These are phyloP conservation scores for Protoeuglena noctilucae DNA, from an alignment of 139 green algal species.

Conservation along the genomic window DNA sequence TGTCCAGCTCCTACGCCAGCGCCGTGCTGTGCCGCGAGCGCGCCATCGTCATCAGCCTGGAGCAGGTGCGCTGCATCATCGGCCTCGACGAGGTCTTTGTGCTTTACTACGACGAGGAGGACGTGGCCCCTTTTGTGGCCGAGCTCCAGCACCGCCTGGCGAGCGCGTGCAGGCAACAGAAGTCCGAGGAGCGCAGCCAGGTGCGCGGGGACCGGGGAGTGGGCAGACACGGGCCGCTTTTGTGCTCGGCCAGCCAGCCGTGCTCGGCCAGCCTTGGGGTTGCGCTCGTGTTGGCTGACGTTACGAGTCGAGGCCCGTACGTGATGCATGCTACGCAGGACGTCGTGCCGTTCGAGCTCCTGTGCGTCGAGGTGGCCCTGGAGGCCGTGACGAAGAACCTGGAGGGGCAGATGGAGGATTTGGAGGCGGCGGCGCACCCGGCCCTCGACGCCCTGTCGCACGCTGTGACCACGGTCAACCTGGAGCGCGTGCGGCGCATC, in stretches of 20 bases:
- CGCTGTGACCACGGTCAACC: constrained; percentile 56
- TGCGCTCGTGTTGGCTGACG: too few species aligned
- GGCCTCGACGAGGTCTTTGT: constrained; percentile 9
- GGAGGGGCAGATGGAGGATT: constrained; percentile 46
- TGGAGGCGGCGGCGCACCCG: constrained; percentile 66
- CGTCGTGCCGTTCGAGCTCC: constrained; percentile 1
- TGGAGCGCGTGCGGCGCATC: constrained; percentile 77
- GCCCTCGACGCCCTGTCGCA: constrained; percentile 69
- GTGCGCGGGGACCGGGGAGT: too few species aligned
- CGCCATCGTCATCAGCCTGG: constrained; percentile 26
- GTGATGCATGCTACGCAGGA: too few species aligned
- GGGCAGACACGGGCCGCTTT: too few species aligned
- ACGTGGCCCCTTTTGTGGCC: not conserved
- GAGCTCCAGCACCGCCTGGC: not conserved
- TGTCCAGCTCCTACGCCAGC: constrained; percentile 18
- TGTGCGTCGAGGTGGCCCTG: not conserved
- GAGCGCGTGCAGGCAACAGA: not conserved
- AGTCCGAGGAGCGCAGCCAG: not conserved
- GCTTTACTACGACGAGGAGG: constrained; percentile 15
- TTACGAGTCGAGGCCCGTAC: too few species aligned
- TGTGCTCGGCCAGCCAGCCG: too few species aligned
- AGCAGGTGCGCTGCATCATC: constrained; percentile 25
- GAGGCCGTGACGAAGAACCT: constrained; percentile 22
- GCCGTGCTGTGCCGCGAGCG: constrained; percentile 23
- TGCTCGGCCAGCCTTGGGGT: too few species aligned